Base-by-base conservation (phyloP, 371 early-diverging fungal species). In the Lichtheimia ornata region DNA sequence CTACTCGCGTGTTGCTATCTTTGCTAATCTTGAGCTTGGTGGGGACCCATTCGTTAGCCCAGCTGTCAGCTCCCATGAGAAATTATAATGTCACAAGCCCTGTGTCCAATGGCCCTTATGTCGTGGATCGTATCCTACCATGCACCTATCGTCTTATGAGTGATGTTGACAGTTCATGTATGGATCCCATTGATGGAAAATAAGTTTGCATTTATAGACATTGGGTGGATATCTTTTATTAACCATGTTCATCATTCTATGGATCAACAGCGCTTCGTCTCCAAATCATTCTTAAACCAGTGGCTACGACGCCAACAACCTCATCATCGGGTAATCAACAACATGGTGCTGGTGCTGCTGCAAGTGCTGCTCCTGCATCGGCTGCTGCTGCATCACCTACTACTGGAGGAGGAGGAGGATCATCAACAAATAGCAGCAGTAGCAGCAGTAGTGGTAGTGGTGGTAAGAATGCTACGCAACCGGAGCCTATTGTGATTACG, bases 31-130 rank as follows among this genome's bases (percentile, higher is more conserved):
- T 22, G 35, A 35, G 35, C 11, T 35, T 35, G 35, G 35, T 35
- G 6, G 35, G 35, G 9, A 35, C 6, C 35, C 35, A 35, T 35
- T 6, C 35, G 11, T 35, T 35, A 35, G 35, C 35, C 11, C 35
- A 35, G 56, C 27, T 77, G 13, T 74, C 77, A 35, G 72, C 76
- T 24, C 73, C 78, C 3, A 72, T 73, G n/a, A 60, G 74, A 58
- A 75, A 74, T 50, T 81, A 72, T 50, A 76, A 81, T 62, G 76
- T 81, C 9, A 76, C 81, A 41, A 74, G 72, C 53, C 73, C 73
- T 24, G 68, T 72, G 41, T 65, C 62, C 50, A 75, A 77, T 51
- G 70, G 73, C 12, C 72, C 81, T 51, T 77, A 81, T 65, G 81
- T 81, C 14, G 61, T 73, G 4, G 72, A 73, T 22, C 81, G 75